These are phyloP conservation scores for Mycosarcoma mackinlayi DNA, from an alignment of 1,284 basidiomycete species.

Conservation along the genomic window DNA sequence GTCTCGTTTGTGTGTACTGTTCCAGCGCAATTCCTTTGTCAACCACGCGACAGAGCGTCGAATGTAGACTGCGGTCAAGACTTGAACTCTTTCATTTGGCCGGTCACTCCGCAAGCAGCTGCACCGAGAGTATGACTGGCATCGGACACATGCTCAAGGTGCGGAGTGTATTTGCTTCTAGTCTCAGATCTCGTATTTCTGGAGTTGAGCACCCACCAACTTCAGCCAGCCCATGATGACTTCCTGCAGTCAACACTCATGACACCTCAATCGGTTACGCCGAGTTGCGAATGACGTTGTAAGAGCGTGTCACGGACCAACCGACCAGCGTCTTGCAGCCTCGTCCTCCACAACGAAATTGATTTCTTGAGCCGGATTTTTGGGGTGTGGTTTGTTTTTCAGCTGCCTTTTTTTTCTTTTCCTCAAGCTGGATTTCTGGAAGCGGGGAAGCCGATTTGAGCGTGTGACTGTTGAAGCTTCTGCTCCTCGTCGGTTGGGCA, in stretches of 20 bases:
- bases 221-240: no score
- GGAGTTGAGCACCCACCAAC: no score
- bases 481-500: background rate
- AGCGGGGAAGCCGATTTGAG: background rate
- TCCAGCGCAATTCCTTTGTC: no score
- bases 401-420: slow-evolving; percentile 3
- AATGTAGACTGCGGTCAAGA: no score
- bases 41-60: no score
- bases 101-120: no score
- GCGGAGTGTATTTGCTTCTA: no score
- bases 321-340: background rate
- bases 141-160: no score
- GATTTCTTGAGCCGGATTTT: background rate
- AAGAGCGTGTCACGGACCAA: slow-evolving; percentile 1
- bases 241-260: no score
- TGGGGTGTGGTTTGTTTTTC: background rate
- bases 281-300: slow-evolving; percentile 9
- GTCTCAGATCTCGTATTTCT: no score
- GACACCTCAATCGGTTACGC: background rate
- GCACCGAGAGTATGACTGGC: no score
- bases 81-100: no score
- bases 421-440: background rate
- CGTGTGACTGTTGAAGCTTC: background rate
- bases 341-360: slow-evolving; percentile 10
- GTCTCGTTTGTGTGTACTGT: background rate